These are phyloP conservation scores for Populus hybrid DNA, from an alignment of 441 rosid species.

Conservation along the genomic window DNA sequence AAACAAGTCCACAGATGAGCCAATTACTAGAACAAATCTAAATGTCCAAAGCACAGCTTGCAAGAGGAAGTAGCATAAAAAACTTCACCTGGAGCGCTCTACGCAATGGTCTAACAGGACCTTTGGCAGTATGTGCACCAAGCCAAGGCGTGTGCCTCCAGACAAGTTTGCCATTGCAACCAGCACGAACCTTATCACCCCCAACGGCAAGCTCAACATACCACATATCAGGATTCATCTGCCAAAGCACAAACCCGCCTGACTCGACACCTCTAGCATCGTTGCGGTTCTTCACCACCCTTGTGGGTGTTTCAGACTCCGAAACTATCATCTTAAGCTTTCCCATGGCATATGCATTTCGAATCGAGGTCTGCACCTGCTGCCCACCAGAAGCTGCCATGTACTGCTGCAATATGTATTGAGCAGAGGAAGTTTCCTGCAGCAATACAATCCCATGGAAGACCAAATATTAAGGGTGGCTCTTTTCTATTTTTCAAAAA, in stretches of 20 bases:
- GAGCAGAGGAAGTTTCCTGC: constrained; percentile 90
- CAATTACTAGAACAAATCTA: constrained; percentile 3
- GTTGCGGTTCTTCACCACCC: constrained; percentile 54
- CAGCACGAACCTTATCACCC: constrained; percentile 87
- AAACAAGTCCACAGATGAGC: neutral
- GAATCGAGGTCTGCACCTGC: constrained; percentile 62
- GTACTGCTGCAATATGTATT: constrained; percentile 90
- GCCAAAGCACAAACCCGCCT: constrained; percentile 96
- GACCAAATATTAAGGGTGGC: neutral
- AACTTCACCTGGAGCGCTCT: constrained; percentile 86
- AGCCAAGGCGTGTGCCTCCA: constrained; percentile 99
- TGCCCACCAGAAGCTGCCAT: constrained; percentile 87
- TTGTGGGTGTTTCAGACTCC: constrained; percentile 71
- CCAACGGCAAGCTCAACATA: constrained; percentile 91
- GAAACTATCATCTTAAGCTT: constrained; percentile 77
- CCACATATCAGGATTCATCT: constrained; percentile 98
- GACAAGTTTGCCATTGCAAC: constrained; percentile 91
- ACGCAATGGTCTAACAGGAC: constrained; percentile 91
- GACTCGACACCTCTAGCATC: constrained; percentile 49
- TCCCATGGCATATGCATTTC: constrained; percentile 87
- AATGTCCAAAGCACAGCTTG: neutral
- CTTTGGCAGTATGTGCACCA: constrained; percentile 87
- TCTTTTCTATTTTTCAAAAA: neutral
- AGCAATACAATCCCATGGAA: constrained; percentile 10
- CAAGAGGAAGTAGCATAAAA: constrained; percentile 1